Base-by-base conservation (phyloP, 306 rosid genomes). In the Gleditsia sinensis region DNA sequence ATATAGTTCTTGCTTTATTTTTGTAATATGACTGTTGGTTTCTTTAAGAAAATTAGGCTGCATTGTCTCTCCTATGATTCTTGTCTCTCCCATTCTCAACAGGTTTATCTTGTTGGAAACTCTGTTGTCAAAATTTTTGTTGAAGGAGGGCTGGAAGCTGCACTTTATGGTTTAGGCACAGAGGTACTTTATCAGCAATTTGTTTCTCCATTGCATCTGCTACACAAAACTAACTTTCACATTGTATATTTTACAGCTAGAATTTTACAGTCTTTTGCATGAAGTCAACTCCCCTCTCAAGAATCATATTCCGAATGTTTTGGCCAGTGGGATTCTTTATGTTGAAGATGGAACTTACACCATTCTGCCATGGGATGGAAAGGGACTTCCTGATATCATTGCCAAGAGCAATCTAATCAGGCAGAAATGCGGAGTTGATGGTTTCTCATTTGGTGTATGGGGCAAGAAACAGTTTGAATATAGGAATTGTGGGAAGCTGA, bases 91-190 rank as follows among this genome's bases (percentile, higher is more conserved):
- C 58, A 43, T 68, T 71, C 56, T 71, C 53, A 69, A 80, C 77
- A 92, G 99, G 99, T 94, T 64, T 94, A 84, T 86, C 90, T 94
- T 49, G 83, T 88, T 76, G 84, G 84, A 12, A 71, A 88, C 76
- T 59, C 58, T 34, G 97, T 88, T 42, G 78, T 94, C 37, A 94
- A 94, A 78, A 85, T 94, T 59, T 90, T 87, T 82, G 97, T 87
- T 46, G 97, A 94, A 90, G 93, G 75, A 66, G 97, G 99, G 72
- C 81, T 87, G 76, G 99, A 92, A 87, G 86, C 90, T 63, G 86
- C 95, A 24, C 78, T 94, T 39, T 90, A 92, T 83, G 81, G 95
- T 80, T 83, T 94, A 33, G 97, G 99, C 82, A 82, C 97, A 66
- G 99, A 94, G 99, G 99, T 94, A 75, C 34, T 56, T 72, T 48